phyloP scores from a whole-genome alignment of 768 basidiomycete genomes.

The Hygrophoropsis aurantiaca region DNA sequence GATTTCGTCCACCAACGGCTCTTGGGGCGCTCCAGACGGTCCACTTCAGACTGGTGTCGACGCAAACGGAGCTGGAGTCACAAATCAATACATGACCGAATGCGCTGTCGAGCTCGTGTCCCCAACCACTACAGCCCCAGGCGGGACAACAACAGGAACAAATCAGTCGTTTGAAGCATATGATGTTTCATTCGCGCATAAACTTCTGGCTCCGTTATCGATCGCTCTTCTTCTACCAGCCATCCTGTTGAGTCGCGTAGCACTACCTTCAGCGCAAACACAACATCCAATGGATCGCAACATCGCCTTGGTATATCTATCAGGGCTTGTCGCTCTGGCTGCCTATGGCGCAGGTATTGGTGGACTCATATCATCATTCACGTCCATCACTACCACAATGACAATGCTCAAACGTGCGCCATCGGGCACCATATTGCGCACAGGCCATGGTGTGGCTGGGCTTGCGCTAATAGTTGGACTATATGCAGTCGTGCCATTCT shows the following conservation, averaged over 20 bases:
- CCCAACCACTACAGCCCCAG: slow-evolving; percentile 19
- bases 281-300: slow-evolving; percentile 19
- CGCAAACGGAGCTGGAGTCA: slow-evolving; percentile 70
- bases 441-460: slow-evolving; percentile 64
- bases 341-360: slow-evolving; percentile 63
- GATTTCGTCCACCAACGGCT: slow-evolving; percentile 50
- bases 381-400: slow-evolving; percentile 41
- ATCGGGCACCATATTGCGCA: slow-evolving; percentile 42
- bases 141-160: slow-evolving; percentile 15
- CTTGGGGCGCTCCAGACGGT: slow-evolving; percentile 72
- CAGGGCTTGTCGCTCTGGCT: slow-evolving; percentile 39
- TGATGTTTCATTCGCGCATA: slow-evolving; percentile 46
- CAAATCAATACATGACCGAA: slow-evolving; percentile 52
- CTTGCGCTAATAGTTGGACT: slow-evolving; percentile 62
- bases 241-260: slow-evolving; percentile 41
- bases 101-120: slow-evolving; percentile 50
- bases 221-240: slow-evolving; percentile 43
- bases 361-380: slow-evolving; percentile 64
- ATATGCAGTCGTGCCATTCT: slow-evolving; percentile 51
- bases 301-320: slow-evolving; percentile 32
- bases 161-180: slow-evolving; percentile 30
- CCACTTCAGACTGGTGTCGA: slow-evolving; percentile 57
- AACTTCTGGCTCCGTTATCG: slow-evolving; percentile 48
- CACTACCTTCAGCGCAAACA: slow-evolving; percentile 34
- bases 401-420: slow-evolving; percentile 31